Evolutionary conservation across 2,329 filamentous ascomycete genomes (phyloP).

Genomic region (Neofusicoccum kwambonambiense): DNA sequence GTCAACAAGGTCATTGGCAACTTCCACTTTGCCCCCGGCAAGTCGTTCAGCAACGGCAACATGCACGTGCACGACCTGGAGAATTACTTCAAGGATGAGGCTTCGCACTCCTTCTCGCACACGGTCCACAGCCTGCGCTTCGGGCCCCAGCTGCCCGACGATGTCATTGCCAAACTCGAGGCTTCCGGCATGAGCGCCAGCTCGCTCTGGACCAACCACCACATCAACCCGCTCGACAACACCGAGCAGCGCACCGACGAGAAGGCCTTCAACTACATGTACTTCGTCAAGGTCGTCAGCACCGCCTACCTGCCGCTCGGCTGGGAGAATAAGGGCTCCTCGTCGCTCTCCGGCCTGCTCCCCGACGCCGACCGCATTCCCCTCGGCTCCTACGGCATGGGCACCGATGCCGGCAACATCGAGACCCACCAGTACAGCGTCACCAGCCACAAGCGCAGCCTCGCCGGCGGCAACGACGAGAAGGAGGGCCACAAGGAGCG

Average conservation of each 20-base stretch:
- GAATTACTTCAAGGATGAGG: constrained; percentile 80
- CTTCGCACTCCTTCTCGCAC: constrained; percentile 85
- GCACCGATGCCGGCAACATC: constrained; percentile 74
- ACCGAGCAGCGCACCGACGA: constrained; percentile 75
- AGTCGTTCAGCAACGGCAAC: constrained; percentile 93
- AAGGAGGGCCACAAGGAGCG: constrained; percentile 90
- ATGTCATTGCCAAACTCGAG: constrained; percentile 52
- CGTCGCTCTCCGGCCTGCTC: constrained; percentile 20
- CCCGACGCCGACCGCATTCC: constrained; percentile 32
- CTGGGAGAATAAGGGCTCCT: constrained; percentile 65
- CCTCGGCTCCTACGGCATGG: constrained; percentile 43
- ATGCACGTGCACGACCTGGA: constrained; percentile 97
- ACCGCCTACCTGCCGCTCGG: constrained; percentile 92
- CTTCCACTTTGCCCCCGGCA: constrained; percentile 95
- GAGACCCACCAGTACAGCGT: constrained; percentile 99
- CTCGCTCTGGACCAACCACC: constrained; percentile 78
- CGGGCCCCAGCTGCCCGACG: constrained; percentile 82
- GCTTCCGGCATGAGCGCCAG: constrained; percentile 57
- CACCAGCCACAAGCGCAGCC: constrained; percentile 89
- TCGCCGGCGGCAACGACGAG: constrained; percentile 78
- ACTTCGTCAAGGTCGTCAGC: constrained; percentile 97
- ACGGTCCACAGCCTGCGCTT: constrained; percentile 86
- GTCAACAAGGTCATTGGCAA: constrained; percentile 99
- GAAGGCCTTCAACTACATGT: constrained; percentile 94
- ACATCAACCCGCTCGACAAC: constrained; percentile 85